Conservation (phyloP, 1,139 yeast species). For the Blastobotrys aristatus region DNA sequence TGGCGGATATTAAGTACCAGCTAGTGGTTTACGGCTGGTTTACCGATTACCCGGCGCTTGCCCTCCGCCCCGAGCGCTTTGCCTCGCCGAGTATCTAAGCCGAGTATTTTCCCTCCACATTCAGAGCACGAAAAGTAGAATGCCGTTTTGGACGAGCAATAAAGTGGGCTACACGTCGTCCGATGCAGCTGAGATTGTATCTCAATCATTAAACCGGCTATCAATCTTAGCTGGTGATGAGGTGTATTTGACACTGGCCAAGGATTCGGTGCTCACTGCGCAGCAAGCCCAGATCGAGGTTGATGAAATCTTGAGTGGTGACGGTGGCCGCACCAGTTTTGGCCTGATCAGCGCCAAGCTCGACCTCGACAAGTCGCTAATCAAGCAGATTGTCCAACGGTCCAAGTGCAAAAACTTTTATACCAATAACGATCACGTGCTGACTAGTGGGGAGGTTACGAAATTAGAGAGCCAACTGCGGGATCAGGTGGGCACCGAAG, state of each 20-base stretch:
- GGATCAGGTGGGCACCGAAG: neutral
- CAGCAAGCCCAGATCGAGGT: constrained; percentile 19
- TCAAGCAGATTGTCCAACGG: constrained; percentile 2
- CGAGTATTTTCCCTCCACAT: too few relatives aligned
- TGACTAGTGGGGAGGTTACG: constrained; percentile 13
- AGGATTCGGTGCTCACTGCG: constrained; percentile 20
- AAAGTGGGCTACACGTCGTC: constrained; percentile 16
- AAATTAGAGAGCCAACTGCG: neutral
- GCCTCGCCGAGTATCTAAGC: too few relatives aligned
- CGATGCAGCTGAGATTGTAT: constrained; percentile 20
- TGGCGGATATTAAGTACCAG: too few relatives aligned
- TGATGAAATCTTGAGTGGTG: constrained; percentile 13
- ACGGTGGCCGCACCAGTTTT: constrained; percentile 19
- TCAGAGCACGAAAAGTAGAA: too few relatives aligned
- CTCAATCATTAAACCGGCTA: constrained; percentile 15
- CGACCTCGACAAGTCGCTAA: constrained; percentile 17
- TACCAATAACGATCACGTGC: constrained; percentile 14
- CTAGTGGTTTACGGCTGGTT: too few relatives aligned
- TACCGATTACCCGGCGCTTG: too few relatives aligned
- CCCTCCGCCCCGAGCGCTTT: too few relatives aligned
- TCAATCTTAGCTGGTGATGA: constrained; percentile 17
- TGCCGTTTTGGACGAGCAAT: constrained; percentile 10
- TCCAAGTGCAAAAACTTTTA: constrained; percentile 1
- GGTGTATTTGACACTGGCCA: constrained; percentile 17
- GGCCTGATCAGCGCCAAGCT: constrained; percentile 19